Conservation (phyloP, 1,139 yeast genomes). For the Nakaseomyces sp. region DNA sequence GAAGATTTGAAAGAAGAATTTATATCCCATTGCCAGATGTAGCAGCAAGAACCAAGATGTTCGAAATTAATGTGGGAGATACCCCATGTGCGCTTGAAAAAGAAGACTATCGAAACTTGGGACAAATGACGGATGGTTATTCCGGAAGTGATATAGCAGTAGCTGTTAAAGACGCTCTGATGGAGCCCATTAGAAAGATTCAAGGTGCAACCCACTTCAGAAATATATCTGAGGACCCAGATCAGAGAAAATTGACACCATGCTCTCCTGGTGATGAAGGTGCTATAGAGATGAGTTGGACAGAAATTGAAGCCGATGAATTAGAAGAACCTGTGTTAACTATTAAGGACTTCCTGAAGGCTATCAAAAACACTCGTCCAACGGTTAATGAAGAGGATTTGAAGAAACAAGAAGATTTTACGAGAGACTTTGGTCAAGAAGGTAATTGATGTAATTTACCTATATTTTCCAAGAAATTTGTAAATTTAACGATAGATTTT, state of each 20-base stretch:
- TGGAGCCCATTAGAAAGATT: constrained; percentile 95
- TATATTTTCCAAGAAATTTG: no score
- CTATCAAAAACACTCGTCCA: constrained; percentile 85
- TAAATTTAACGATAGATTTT: neutral
- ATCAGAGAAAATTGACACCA: constrained; percentile 54
- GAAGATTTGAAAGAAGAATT: constrained; percentile 92
- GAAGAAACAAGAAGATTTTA: constrained; percentile 74
- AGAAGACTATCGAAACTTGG: constrained; percentile 68
- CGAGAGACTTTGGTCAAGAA: constrained; percentile 93
- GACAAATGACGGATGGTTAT: constrained; percentile 93
- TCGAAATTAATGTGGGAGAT: constrained; percentile 83
- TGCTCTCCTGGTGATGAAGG: constrained; percentile 93
- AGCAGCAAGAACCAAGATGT: constrained; percentile 87
- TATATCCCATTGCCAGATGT: constrained; percentile 91
- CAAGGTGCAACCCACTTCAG: constrained; percentile 96
- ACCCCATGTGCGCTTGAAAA: constrained; percentile 74
- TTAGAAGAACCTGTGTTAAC: constrained; percentile 83
- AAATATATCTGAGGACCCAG: constrained; percentile 33
- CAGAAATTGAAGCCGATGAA: constrained; percentile 82
- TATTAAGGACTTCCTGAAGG: constrained; percentile 86
- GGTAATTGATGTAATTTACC: constrained; percentile 47
- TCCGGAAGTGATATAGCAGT: constrained; percentile 97
- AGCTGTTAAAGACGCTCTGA: constrained; percentile 91
- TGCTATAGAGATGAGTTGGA: constrained; percentile 89
- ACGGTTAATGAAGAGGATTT: constrained; percentile 86